Evolutionary conservation across 2,329 filamentous ascomycete species (phyloP).

Genomic region (Talaromyces albobiverticillius): DNA sequence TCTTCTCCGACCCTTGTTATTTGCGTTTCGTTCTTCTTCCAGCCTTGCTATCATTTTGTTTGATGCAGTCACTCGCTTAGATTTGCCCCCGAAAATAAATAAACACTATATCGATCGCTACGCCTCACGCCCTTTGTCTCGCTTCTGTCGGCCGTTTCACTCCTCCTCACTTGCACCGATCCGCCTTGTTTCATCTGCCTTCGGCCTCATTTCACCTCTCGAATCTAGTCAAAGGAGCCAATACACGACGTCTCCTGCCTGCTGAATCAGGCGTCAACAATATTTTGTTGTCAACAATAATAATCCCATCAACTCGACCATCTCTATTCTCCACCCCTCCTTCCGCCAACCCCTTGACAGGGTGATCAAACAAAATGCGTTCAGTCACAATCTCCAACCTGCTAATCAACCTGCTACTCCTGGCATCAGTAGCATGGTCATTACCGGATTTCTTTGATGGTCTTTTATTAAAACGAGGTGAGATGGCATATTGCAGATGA

Average conservation of each 20-base stretch:
- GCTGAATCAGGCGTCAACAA: neutral
- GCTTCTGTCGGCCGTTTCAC: neutral
- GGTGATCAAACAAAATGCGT: conserved; percentile 27
- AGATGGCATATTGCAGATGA: neutral
- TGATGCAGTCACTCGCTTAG: conserved; percentile 3
- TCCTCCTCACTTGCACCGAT: neutral
- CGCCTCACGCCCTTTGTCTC: neutral
- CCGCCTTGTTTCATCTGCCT: conserved; percentile 8
- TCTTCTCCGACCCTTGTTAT: neutral
- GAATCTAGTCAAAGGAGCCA: neutral
- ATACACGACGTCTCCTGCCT: neutral
- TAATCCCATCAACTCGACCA: neutral
- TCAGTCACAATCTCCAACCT: conserved; percentile 27
- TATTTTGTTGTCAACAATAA: neutral
- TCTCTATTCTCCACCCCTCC: neutral
- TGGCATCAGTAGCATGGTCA: conserved; percentile 32
- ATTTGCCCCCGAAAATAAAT: neutral
- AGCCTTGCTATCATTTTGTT: too few species aligned
- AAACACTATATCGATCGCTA: conserved; percentile 2
- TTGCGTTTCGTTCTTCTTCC: neutral
- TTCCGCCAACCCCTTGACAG: conserved; percentile 8
- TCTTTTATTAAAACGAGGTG: conserved; percentile 18
- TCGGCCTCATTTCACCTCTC: conserved; percentile 1
- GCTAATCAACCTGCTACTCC: conserved; percentile 31
- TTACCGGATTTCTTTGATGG: conserved; percentile 19